Base-by-base conservation (phyloP, 495 filamentous ascomycete species). In the Bryoglossum gracile region DNA sequence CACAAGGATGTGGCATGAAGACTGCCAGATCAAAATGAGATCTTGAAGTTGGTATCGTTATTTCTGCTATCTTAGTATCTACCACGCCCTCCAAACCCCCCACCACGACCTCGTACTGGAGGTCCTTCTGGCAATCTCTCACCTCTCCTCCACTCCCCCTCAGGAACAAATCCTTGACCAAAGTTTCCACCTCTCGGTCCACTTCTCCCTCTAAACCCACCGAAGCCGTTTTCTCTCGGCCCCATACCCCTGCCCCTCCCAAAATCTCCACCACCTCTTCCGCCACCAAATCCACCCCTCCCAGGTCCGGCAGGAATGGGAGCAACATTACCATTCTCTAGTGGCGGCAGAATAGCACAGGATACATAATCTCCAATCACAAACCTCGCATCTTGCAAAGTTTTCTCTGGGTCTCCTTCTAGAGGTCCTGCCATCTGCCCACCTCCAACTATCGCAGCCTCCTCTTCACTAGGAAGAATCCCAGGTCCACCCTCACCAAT, bases 341-440 rank as follows among this genome's bases (percentile, higher is more conserved):
- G 64, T 13, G 91, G 87, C 35, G 84, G 81, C 18, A 89, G 65
- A 38, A 97, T 81, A 2, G 87, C 84, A 61, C 84, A 87, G 47
- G 80, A 80, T 18, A 97, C 74, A 61, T 82, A 95, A 66, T 95
- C 91, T 0, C 91, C 92, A 50, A 90, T 81, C 23, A 96, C 82
- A 56, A 95, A 95, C 21, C 78, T 71, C 26, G 75, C 79, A 35
- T 94, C 87, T 38, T 68, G 66, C 33, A 96, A 65, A 35, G 84
- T 86, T 67, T 82, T 90, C 8, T 82, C 76, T 34, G 75, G 73
- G n/a, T 56, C 54, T 14, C 57, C 57, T 13, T 42, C 45, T 21
- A 59, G 23, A 8, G 39, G 25, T 23, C 53, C 57, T 32, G 50
- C 53, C 49, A 57, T 47, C 26, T 19, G 37, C 45, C 58, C 57